A percentile compares a stretch with the other conserved stretches of the same genome.
Conservation (phyloP, 768 basidiomycete genomes). For the Mycena belliarum region DNA sequence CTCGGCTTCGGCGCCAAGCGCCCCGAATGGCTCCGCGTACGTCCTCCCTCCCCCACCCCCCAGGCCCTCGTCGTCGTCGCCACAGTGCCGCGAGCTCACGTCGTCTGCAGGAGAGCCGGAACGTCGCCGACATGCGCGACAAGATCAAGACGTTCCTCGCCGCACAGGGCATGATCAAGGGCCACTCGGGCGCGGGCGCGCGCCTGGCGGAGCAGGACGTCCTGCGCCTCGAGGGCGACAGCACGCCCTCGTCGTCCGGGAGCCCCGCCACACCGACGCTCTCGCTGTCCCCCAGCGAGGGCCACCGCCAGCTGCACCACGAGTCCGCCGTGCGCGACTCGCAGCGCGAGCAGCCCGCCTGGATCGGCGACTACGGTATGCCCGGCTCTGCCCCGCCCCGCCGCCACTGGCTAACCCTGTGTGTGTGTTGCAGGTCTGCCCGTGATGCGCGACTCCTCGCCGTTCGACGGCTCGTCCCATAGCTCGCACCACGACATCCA, state of each 20-base stretch:
- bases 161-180: slow-evolving; percentile 87
- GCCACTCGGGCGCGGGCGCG: slow-evolving; percentile 72
- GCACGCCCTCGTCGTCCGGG: slow-evolving; percentile 38
- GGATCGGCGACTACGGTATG: slow-evolving; percentile 14
- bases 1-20: slow-evolving; percentile 85
- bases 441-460: slow-evolving; percentile 13
- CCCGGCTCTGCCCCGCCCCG: background rate
- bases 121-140: slow-evolving; percentile 68
- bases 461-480: slow-evolving; percentile 14
- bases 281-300: slow-evolving; percentile 19
- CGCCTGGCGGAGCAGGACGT: slow-evolving; percentile 59
- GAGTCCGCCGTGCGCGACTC: slow-evolving; percentile 26
- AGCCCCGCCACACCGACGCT: slow-evolving; percentile 42
- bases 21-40: slow-evolving; percentile 81
- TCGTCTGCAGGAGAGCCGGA: slow-evolving; percentile 59
- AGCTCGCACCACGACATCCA: slow-evolving; percentile 15
- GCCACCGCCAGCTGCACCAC: slow-evolving; percentile 16
- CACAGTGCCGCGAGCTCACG: slow-evolving; percentile 1
- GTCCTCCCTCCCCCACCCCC: no score
- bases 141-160: slow-evolving; percentile 80
- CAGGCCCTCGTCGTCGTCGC: no score
- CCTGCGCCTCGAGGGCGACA: slow-evolving; percentile 49
- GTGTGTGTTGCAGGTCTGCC: background rate
- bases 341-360: slow-evolving; percentile 2
- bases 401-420: no score